These are phyloP conservation scores for Penicillium samsonianum DNA, from an alignment of 495 filamentous ascomycete species.

Conservation along the genomic window DNA sequence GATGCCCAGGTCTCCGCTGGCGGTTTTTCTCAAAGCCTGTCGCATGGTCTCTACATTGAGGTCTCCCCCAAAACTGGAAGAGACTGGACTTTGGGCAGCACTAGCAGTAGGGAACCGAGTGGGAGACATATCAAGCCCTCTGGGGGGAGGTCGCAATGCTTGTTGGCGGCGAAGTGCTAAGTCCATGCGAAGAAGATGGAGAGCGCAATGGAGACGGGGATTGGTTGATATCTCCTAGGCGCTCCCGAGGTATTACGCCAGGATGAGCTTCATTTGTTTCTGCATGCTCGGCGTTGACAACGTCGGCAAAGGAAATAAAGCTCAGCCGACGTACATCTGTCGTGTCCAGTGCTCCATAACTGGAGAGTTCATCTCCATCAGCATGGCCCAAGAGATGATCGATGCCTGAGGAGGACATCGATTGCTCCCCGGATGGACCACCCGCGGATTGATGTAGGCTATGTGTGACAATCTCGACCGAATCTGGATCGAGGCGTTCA, in stretches of 20 bases:
- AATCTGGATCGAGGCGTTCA: slow-evolving; percentile 51
- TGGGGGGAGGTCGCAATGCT: slow-evolving; percentile 66
- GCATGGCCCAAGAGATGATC: slow-evolving; percentile 37
- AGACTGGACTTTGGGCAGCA: slow-evolving; percentile 46
- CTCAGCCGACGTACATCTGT: slow-evolving; percentile 78
- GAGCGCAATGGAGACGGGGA: slow-evolving; percentile 74
- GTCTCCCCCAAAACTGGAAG: slow-evolving; percentile 59
- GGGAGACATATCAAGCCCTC: slow-evolving; percentile 65
- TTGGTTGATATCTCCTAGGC: slow-evolving; percentile 46
- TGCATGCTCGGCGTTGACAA: slow-evolving; percentile 85
- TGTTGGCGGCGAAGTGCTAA: slow-evolving; percentile 64
- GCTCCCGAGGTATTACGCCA: slow-evolving; percentile 1
- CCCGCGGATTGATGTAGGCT: slow-evolving; percentile 76
- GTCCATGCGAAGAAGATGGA: slow-evolving; percentile 64
- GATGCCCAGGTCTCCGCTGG: slow-evolving; percentile 72
- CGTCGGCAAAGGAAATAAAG: slow-evolving; percentile 94
- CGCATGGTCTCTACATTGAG: slow-evolving; percentile 88
- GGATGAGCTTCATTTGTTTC: slow-evolving; percentile 31
- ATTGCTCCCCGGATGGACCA: slow-evolving; percentile 36
- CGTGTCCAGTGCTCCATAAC: slow-evolving; percentile 59
- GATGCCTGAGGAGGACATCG: slow-evolving; percentile 33
- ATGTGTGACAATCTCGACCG: slow-evolving; percentile 87
- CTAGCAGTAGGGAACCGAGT: slow-evolving; percentile 27
- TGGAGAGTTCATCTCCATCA: slow-evolving; percentile 59
- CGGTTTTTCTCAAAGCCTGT: slow-evolving; percentile 71